These are phyloP conservation scores for Fusarium virguliforme DNA, from an alignment of 2,329 filamentous ascomycete genomes.

Conservation along the genomic window DNA sequence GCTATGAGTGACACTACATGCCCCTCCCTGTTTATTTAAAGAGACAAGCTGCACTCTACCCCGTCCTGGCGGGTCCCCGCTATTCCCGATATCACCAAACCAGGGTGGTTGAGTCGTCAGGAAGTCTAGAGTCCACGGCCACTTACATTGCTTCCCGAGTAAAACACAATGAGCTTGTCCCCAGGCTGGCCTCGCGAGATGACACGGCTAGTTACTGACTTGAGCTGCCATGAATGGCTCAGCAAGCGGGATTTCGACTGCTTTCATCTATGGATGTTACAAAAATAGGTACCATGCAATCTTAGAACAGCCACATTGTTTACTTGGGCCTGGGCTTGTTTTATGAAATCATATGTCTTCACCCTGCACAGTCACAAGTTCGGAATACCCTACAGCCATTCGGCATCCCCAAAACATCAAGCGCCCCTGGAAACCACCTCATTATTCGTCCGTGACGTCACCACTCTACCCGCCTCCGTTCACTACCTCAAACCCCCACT, in stretches of 20 bases:
- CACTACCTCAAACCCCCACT: conserved; percentile 35
- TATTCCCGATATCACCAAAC: conserved; percentile 13
- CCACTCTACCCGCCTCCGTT: conserved; percentile 31
- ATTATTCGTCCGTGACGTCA: conserved; percentile 39
- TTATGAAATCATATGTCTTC: conserved; percentile 1
- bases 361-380: background rate
- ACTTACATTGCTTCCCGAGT: conserved; percentile 8
- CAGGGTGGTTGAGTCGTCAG: conserved; percentile 10
- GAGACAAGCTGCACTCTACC: conserved; percentile 26
- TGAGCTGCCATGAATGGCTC: background rate
- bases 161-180: conserved; percentile 4
- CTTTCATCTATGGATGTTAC: background rate
- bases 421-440: background rate
- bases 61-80: conserved; percentile 18
- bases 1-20: conserved; percentile 8
- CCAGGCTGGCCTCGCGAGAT: background rate
- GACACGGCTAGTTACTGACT: background rate
- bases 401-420: conserved; percentile 9
- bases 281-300: background rate
- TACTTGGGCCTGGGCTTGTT: background rate
- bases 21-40: conserved; percentile 29
- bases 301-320: background rate
- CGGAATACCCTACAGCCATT: background rate
- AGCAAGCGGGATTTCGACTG: background rate
- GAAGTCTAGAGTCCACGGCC: conserved; percentile 16